Evolutionary conservation across 1,139 yeast species (phyloP).

Genomic region (Arxiozyma slooffiae): DNA sequence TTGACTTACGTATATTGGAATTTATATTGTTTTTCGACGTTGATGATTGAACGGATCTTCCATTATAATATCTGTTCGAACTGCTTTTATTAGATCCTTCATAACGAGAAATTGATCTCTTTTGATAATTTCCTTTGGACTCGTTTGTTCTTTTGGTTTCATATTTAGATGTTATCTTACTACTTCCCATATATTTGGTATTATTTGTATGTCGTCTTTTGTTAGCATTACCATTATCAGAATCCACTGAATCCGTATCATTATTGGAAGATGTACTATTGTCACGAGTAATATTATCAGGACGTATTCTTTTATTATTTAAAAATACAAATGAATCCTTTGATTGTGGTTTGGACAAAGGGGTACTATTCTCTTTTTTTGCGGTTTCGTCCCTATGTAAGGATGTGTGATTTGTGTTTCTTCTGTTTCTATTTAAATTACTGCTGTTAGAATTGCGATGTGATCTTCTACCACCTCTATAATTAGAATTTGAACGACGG

Average conservation of each 20-base stretch:
- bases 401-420: not conserved
- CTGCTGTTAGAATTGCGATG: not conserved
- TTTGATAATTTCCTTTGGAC: not conserved
- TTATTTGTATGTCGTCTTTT: not conserved
- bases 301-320: not conserved
- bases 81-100: not conserved
- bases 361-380: not conserved
- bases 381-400: not conserved
- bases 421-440: not conserved
- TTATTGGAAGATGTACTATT: not conserved
- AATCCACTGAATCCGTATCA: not conserved
- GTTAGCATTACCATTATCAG: not conserved
- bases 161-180: not conserved
- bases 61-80: not conserved
- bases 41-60: not conserved
- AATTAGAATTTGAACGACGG: not conserved
- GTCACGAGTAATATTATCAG: not conserved
- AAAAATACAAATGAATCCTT: not conserved
- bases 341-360: not conserved
- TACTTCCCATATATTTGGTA: not conserved
- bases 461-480: not conserved
- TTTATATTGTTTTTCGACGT: not conserved
- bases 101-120: not conserved
- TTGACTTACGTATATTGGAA: not conserved
- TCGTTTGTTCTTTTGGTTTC: not conserved